A percentile compares a stretch with the other conserved stretches of the same genome.
phyloP scores from a whole-genome alignment of 2,329 filamentous ascomycete species.

The Trichocomaceae sp. region DNA sequence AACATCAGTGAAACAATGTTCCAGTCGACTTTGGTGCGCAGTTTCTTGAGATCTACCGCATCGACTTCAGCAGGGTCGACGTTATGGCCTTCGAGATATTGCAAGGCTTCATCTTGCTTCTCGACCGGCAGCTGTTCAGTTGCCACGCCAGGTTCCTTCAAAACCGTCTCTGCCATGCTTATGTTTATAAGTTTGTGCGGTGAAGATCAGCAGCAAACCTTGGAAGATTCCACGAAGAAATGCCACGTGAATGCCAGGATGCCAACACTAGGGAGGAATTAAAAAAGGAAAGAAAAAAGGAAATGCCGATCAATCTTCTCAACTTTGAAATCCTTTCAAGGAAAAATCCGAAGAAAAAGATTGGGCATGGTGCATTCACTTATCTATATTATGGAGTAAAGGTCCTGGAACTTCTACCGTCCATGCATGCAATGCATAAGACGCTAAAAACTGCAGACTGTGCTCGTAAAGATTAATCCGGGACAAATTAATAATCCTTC shows the following conservation, averaged over 20 bases:
- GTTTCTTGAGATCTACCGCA: slow-evolving; percentile 36
- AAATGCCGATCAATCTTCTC: neutral
- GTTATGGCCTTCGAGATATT: slow-evolving; percentile 35
- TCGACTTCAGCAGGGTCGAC: slow-evolving; percentile 19
- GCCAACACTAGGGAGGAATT: neutral
- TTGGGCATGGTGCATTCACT: too few species aligned
- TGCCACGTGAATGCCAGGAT: neutral
- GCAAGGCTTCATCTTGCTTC: slow-evolving; percentile 24
- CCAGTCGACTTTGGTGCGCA: slow-evolving; percentile 53
- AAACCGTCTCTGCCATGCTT: slow-evolving; percentile 2
- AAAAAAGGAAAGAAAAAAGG: neutral
- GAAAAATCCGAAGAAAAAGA: too few species aligned
- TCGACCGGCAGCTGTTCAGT: slow-evolving; percentile 1
- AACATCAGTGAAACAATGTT: slow-evolving; percentile 58
- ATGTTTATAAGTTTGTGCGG: neutral
- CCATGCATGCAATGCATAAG: too few species aligned
- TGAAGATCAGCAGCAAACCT: neutral
- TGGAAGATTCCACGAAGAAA: neutral
- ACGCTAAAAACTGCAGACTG: too few species aligned
- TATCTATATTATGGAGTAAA: too few species aligned
- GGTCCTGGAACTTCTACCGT: too few species aligned
- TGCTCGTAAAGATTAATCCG: neutral
- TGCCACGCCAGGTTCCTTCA: neutral
- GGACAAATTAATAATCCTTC: neutral
- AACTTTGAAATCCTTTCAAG: too few species aligned